Evolutionary conservation across 805 yeast species (phyloP).

Genomic region (Candida sanyiensis): DNA sequence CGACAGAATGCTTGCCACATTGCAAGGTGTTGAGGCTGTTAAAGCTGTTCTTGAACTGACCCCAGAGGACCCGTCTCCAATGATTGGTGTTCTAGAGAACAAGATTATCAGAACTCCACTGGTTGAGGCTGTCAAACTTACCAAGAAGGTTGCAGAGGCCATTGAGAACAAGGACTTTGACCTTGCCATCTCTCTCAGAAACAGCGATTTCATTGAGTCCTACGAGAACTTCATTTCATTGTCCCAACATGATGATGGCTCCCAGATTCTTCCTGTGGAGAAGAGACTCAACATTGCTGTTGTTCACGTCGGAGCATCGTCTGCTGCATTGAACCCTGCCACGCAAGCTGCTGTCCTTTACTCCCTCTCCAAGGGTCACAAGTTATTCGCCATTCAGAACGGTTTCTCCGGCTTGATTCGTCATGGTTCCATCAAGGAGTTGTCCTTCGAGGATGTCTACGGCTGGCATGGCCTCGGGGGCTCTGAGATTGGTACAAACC

Average conservation of each 20-base stretch:
- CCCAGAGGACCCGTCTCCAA: constrained; percentile 89
- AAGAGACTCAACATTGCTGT: constrained; percentile 74
- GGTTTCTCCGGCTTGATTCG: constrained; percentile 90
- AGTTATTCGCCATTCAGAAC: constrained; percentile 83
- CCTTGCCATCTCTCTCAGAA: constrained; percentile 81
- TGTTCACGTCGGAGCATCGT: constrained; percentile 93
- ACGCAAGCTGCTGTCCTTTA: constrained; percentile 85
- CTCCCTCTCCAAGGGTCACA: constrained; percentile 86
- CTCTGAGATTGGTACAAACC: constrained; percentile 94
- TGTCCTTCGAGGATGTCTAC: constrained; percentile 82
- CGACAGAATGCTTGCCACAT: constrained; percentile 85
- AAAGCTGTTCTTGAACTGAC: constrained; percentile 84
- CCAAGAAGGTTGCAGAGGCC: constrained; percentile 87
- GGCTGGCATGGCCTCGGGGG: constrained; percentile 91
- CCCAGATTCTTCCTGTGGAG: constrained; percentile 52
- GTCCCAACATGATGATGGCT: constrained; percentile 60
- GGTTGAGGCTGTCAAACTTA: constrained; percentile 82
- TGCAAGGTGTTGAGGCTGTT: constrained; percentile 97
- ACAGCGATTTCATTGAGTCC: constrained; percentile 81
- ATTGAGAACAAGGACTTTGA: constrained; percentile 75
- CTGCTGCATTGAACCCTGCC: constrained; percentile 93
- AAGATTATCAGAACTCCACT: constrained; percentile 79
- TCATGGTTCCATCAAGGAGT: constrained; percentile 73
- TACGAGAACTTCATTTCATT: constrained; percentile 64
- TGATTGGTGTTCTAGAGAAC: constrained; percentile 87